Evolutionary conservation across 495 filamentous ascomycete species (phyloP), one percentile per base, ranked within the genome.

Genomic region (Penicillium manginii): DNA sequence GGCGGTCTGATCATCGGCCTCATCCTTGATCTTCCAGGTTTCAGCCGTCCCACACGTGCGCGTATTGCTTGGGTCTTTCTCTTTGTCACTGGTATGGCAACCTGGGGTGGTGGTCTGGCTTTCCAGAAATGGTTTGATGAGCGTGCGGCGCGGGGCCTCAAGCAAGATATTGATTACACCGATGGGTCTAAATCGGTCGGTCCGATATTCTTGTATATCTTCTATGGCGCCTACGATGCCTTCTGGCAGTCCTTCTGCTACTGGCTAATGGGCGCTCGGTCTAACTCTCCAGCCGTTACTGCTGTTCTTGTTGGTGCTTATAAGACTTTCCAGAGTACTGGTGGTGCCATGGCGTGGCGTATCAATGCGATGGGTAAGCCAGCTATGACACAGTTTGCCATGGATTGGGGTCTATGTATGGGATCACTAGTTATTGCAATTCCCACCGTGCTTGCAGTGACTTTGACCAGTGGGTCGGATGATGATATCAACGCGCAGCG

Each of bases 291-390:
- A 32, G 88, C 90, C 60, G 91, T 88, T 66, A 83, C 91, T 4
- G 93, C 93, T 68, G 92, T 96, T 75, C 85, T 93, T 62, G 86
- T 91, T 15, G 93, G 93, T 45, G 96, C 91, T 73, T 96, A 96
- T 79, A 96, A 96, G 68, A 90, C 89, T 47, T 88, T 97, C 64
- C 92, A 97, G 75, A 89, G 87, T n/a, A 86, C 89, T 2, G 93
- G 91, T 48, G 86, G 87, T n/a, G 91, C 91, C 5, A 84, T 96
- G 63, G 88, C 88, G 39, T 97, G 87, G 88, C 82, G 88, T 8
- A 69, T 91, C 54, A 92, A 96, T 59, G 85, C 85, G 4, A 51
- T 84, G 32, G 77, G 80, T 31, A 81, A 78, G 40, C 78, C 86
- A 2, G 92, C 84, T 63, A 83, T 86, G 73, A 78, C 72, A 6